Evolutionary conservation across 2,329 filamentous ascomycete genomes (phyloP), one percentile per base, ranked within the genome.

Genomic region (Fusarium austroafricanum): DNA sequence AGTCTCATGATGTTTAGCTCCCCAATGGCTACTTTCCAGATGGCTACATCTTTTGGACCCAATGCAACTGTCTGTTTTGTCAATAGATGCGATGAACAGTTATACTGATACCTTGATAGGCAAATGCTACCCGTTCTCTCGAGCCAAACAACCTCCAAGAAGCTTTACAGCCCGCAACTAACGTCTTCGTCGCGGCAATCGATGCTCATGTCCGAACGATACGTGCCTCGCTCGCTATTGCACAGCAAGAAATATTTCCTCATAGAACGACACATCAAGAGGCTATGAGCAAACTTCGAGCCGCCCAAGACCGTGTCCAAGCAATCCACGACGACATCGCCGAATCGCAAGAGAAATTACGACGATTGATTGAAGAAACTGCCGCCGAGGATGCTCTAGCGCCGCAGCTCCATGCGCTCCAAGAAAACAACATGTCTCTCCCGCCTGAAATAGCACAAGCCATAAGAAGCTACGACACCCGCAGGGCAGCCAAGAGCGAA

Each of bases 1-100:
- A 74, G 72, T 42, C 45, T 74, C 31, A 74, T 74, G 72, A 72
- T 74, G 57, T 74, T 74, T 38, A 74, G 72, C 46, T 74, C 72
- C 18, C 72, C 72, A 4, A 74, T 74, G 72, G 68, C 71, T 21
- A 65, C 70, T n/a, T 74, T 72, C 51, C 72, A 74, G n/a, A 73
- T 74, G 72, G 66, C 67, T 10, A 63, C 72, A 8, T 64, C 68
- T n/a, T 67, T 64, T 35, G 59, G 61, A 5, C 40, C 65, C 9
- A 65, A 53, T 55, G 57, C 55, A 43, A 56, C 64, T 20, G 72
- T 73, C 5, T 54, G 72, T 73, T 21, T 26, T 23, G 3, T 14
- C 11, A 33, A 26, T 10, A 4, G 37, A 17, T 7, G 7, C 3
- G 23, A 54, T 17, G 12, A 18, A 18, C 9, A 18, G 5, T 37